A percentile compares a stretch with the other conserved stretches of the same genome.
Conservation (phyloP, 2,329 filamentous ascomycete genomes). For the Fusarium sp. region DNA sequence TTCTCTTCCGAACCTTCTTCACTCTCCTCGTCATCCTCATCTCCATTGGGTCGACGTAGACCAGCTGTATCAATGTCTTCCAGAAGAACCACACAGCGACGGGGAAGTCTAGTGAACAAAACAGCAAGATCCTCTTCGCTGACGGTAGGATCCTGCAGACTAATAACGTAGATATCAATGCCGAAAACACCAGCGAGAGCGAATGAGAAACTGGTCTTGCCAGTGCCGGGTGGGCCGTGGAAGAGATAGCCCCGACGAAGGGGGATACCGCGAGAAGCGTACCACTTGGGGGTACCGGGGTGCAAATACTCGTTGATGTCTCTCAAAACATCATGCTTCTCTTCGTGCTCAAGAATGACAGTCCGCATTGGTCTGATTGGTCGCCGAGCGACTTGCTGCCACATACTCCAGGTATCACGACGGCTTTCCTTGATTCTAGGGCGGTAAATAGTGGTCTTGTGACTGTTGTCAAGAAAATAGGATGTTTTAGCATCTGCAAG, state of each 20-base stretch:
- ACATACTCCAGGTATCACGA: conserved; percentile 60
- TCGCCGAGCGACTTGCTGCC: conserved; percentile 70
- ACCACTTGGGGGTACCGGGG: conserved; percentile 78
- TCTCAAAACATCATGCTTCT: conserved; percentile 74
- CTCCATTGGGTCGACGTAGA: conserved; percentile 60
- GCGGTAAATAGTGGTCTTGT: conserved; percentile 71
- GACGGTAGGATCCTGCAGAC: conserved; percentile 67
- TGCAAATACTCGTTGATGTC: conserved; percentile 86
- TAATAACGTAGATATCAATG: conserved; percentile 75
- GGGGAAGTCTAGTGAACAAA: conserved; percentile 72
- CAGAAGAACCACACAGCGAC: conserved; percentile 74
- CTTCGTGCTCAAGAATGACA: conserved; percentile 76
- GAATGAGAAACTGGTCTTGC: conserved; percentile 77
- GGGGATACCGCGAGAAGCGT: conserved; percentile 80
- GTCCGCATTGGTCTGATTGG: conserved; percentile 80
- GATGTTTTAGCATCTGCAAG: conserved; percentile 66
- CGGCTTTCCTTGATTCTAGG: conserved; percentile 62
- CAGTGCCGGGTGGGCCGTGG: conserved; percentile 80
- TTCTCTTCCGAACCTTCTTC: conserved; percentile 24
- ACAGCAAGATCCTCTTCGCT: conserved; percentile 72
- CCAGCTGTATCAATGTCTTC: conserved; percentile 79
- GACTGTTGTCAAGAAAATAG: conserved; percentile 66
- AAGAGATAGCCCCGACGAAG: conserved; percentile 84
- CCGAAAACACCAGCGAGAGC: conserved; percentile 75
- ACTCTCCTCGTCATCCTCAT: conserved; percentile 47